Base-by-base conservation (phyloP, 176 grass and related monocot genomes). In the Oryza nivara region DNA sequence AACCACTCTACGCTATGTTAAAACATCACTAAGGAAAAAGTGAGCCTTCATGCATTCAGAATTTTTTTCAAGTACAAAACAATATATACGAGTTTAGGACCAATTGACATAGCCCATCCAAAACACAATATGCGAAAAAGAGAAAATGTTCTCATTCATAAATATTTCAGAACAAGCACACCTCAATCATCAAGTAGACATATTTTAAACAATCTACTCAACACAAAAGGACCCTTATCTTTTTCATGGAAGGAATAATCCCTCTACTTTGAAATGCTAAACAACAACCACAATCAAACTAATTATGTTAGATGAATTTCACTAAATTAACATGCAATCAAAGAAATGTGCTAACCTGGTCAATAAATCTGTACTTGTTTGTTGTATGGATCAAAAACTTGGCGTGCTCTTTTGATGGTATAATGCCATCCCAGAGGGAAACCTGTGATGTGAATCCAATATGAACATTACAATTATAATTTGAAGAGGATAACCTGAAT, bases 391-490 rank as follows among this genome's bases (percentile, higher is more conserved):
- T 96, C 88, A 91, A 86, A 75, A 99, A 99, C 72, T 92, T 91
- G 7, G 97, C 89, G 12, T 96, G 89, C 64, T 96, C 93, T 80
- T 94, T 99, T 30, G 90, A 80, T 46, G 92, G 97, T 96, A 99
- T 99, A 19, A 99, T 99, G 79, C 93, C 97, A 91, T 99, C 97
- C 97, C 97, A 99, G 41, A 99, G 88, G 25, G 96, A 99, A 84
- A 94, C 93, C 93, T 99, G 89, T 17, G 5, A 77, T 66, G 73
- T 72, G 73, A 91, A 72, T 34, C 10, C 66, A 52, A 54, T 23
- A 35, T 7, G 72, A 48, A 17, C 12, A 87, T 28, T 78, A 7
- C 19, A 11, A 65, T 34, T 10, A 40, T 14, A 67, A 11, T 36
- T 79, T 13, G 16, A 68, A 60, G 11, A 41, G 32, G 11, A 38